Conservation (phyloP, 2,329 filamentous ascomycete species). For the Fragosphaeria purpurea region DNA sequence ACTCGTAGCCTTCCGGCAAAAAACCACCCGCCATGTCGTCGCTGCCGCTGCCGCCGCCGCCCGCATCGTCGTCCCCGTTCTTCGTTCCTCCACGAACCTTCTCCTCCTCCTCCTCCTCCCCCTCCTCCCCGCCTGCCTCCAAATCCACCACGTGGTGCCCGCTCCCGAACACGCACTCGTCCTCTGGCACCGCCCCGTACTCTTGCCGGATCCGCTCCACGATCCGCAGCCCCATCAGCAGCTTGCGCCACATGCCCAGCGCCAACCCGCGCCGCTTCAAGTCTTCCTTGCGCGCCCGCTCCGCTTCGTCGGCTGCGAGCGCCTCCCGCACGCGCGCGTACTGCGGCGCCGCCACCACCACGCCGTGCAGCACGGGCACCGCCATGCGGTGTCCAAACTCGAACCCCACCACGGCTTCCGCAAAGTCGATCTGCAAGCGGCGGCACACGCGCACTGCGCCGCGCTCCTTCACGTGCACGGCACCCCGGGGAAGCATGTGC, state of each 20-base stretch:
- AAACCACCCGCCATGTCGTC: slow-evolving; percentile 53
- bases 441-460: slow-evolving; percentile 74
- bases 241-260: slow-evolving; percentile 72
- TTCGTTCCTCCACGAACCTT: slow-evolving; percentile 18
- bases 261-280: slow-evolving; percentile 69
- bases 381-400: slow-evolving; percentile 94
- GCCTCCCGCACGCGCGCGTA: slow-evolving; percentile 65
- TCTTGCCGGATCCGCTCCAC: slow-evolving; percentile 65
- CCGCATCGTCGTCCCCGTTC: slow-evolving; percentile 7
- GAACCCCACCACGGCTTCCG: slow-evolving; percentile 91
- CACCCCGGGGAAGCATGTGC: slow-evolving; percentile 77
- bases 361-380: slow-evolving; percentile 81
- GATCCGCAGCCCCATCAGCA: slow-evolving; percentile 77
- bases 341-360: slow-evolving; percentile 78
- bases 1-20: slow-evolving; percentile 45
- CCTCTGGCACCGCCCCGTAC: slow-evolving; percentile 54
- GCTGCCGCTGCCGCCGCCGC: slow-evolving; percentile 15
- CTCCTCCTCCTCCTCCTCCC: slow-evolving; percentile 16
- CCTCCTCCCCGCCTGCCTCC: slow-evolving; percentile 21
- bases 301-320: slow-evolving; percentile 66
- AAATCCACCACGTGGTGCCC: slow-evolving; percentile 21
- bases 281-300: slow-evolving; percentile 68
- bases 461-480: slow-evolving; percentile 70
- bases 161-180: slow-evolving; percentile 39
- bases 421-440: slow-evolving; percentile 74